These are phyloP conservation scores for Candida insectorum DNA, from an alignment of 805 yeast genomes.

Conservation along the genomic window DNA sequence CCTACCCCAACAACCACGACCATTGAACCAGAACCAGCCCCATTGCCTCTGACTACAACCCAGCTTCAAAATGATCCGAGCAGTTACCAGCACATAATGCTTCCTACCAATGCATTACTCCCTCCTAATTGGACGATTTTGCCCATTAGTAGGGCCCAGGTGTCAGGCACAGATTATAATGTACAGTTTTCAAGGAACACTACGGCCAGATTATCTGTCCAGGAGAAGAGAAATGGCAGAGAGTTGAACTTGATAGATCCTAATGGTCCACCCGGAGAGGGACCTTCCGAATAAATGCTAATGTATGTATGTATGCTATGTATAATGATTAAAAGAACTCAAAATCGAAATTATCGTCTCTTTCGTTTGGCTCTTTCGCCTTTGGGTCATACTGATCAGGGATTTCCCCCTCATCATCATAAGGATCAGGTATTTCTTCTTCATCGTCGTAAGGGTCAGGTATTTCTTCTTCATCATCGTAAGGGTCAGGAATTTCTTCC, in stretches of 20 bases:
- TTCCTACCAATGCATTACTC: slow-evolving; percentile 22
- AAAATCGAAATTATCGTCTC: slow-evolving; percentile 27
- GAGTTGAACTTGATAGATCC: slow-evolving; percentile 13
- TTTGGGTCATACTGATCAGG: neutral
- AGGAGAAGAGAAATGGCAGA: slow-evolving; percentile 7
- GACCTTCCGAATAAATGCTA: no score
- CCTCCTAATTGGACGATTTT: slow-evolving; percentile 31
- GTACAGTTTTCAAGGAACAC: slow-evolving; percentile 17
- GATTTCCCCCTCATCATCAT: neutral
- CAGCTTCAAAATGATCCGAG: neutral
- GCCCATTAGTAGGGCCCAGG: slow-evolving; percentile 17
- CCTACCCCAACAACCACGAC: slow-evolving; percentile 3
- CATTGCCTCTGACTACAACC: slow-evolving; percentile 2
- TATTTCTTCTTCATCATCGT: slow-evolving; percentile 1
- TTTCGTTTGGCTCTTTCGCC: no score
- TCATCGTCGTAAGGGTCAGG: slow-evolving; percentile 1
- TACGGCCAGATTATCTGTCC: slow-evolving; percentile 15
- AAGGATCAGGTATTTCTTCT: neutral
- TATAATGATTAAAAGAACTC: slow-evolving; percentile 11
- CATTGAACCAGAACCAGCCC: neutral
- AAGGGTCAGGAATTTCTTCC: slow-evolving; percentile 7
- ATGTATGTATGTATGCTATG: no score
- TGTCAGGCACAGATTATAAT: slow-evolving; percentile 10
- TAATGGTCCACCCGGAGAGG: no score
- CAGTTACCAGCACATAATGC: slow-evolving; percentile 16